A percentile compares a stretch with the other conserved stretches of the same genome.
phyloP scores from a whole-genome alignment of 2,329 filamentous ascomycete species.

The Arthrinium puccinioides region DNA sequence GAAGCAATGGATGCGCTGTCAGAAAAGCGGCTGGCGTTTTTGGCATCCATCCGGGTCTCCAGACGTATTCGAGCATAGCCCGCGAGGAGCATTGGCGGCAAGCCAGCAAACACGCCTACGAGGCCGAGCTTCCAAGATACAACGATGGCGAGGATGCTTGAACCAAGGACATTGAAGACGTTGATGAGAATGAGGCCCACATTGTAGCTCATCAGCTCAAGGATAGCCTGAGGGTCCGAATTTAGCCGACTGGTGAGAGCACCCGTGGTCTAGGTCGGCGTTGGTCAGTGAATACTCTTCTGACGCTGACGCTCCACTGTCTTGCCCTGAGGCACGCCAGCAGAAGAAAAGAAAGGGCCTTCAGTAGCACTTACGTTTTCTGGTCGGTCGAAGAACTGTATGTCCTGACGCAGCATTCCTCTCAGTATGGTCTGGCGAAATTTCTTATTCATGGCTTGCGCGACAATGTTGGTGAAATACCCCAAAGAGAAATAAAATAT shows the following conservation, averaged over 20 bases:
- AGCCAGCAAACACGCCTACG: conserved; percentile 70
- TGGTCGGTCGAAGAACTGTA: conserved; percentile 84
- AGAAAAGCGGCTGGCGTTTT: conserved; percentile 55
- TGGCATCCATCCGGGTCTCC: conserved; percentile 73
- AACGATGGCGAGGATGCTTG: conserved; percentile 44
- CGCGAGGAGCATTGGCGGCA: conserved; percentile 68
- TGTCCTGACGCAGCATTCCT: no score
- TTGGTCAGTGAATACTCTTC: no score
- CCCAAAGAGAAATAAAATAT: conserved; percentile 71
- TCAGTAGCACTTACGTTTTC: no score
- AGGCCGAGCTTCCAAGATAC: conserved; percentile 87
- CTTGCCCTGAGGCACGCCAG: no score
- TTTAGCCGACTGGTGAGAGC: conserved; percentile 82
- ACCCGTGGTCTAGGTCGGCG: no score
- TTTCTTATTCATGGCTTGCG: conserved; percentile 52
- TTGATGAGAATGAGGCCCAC: conserved; percentile 82
- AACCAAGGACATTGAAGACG: conserved; percentile 67
- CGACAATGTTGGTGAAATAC: conserved; percentile 75
- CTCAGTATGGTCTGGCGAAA: conserved; percentile 84
- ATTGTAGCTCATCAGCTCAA: conserved; percentile 79
- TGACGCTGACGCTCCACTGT: no score
- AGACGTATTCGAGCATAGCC: conserved; percentile 78
- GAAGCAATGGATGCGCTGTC: background rate
- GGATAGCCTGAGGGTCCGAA: conserved; percentile 80
- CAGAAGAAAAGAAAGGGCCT: no score